Evolutionary conservation across 2,329 filamentous ascomycete species (phyloP).

Genomic region (Blastomyces emzantsi): DNA sequence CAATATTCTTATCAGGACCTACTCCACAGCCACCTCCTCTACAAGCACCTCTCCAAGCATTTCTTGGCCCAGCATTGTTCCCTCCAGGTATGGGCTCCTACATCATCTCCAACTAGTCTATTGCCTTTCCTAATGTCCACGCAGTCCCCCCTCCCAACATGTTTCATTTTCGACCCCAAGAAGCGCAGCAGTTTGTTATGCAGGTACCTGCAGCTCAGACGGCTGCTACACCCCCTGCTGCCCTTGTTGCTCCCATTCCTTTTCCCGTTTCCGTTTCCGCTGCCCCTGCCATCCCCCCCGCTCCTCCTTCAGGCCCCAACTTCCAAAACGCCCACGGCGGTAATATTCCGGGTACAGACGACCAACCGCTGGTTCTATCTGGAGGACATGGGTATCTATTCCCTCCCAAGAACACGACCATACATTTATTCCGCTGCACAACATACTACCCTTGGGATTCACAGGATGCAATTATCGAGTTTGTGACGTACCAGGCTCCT

Average conservation of each 20-base stretch:
- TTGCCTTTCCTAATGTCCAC: background rate
- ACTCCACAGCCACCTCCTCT: conserved; percentile 11
- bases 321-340: conserved; percentile 44
- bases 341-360: conserved; percentile 49
- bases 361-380: conserved; percentile 40
- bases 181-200: background rate
- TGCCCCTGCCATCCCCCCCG: conserved; percentile 10
- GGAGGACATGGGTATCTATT: conserved; percentile 57
- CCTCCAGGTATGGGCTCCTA: background rate
- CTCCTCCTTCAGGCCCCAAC: conserved; percentile 27
- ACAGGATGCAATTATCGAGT: conserved; percentile 30
- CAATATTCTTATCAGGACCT: background rate
- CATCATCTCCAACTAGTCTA: background rate
- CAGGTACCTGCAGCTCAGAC: background rate
- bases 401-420: conserved; percentile 48
- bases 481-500: conserved; percentile 47
- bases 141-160: background rate
- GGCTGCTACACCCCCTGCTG: background rate
- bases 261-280: too few species aligned
- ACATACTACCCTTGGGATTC: conserved; percentile 26
- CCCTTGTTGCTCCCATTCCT: conserved; percentile 5
- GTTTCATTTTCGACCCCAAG: background rate
- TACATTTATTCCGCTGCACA: conserved; percentile 48
- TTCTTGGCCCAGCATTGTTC: background rate
- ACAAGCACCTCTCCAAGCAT: conserved; percentile 4